Conservation (phyloP, 306 rosid genomes). For the Begonia loranthoides region DNA sequence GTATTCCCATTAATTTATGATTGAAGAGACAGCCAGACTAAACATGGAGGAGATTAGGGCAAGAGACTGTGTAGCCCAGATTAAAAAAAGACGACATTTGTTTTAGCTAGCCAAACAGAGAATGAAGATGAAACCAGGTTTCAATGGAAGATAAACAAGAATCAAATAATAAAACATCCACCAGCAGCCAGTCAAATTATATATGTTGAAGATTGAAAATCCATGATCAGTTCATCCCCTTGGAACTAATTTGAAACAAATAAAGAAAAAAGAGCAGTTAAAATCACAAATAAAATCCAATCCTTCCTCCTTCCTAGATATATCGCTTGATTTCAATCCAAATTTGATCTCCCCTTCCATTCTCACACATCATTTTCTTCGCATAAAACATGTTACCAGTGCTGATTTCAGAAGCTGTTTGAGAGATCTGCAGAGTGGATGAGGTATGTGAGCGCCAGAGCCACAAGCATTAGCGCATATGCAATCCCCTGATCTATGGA, state of each 20-base stretch:
- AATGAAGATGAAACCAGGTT: no score
- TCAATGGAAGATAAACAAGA: no score
- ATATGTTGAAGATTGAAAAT: no score
- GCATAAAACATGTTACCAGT: not conserved
- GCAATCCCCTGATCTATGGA: constrained; percentile 65
- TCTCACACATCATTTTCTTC: not conserved
- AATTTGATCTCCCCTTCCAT: not conserved
- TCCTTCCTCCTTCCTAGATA: not conserved
- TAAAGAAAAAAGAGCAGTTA: constrained; percentile 4
- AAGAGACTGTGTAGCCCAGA: no score
- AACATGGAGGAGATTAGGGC: no score
- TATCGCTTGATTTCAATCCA: not conserved
- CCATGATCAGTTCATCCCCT: no score
- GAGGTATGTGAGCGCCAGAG: constrained; percentile 41
- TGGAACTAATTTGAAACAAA: constrained; percentile 9
- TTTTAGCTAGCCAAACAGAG: no score
- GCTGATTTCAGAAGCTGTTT: constrained; percentile 12
- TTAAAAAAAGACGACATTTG: no score
- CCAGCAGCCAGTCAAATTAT: no score
- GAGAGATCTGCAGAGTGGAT: constrained; percentile 39
- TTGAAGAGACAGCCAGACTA: no score
- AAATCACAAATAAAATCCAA: not conserved
- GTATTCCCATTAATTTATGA: no score
- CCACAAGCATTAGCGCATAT: constrained; percentile 38
- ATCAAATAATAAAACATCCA: no score